Base-by-base conservation (phyloP, 2,329 filamentous ascomycete species). In the Fonsecaea pugnacius region DNA sequence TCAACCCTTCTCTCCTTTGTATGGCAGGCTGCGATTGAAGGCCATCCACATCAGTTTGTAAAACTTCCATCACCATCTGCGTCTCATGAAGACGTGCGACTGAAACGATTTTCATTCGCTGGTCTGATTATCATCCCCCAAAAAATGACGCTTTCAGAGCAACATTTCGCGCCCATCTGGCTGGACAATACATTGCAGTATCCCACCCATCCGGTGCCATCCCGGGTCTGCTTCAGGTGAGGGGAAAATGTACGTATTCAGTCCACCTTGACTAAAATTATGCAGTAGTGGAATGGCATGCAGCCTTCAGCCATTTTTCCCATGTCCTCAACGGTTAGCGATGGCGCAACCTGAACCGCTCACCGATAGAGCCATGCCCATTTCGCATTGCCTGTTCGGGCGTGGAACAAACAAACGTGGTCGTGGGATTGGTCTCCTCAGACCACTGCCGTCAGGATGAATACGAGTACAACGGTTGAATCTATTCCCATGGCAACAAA, bases 211-310 rank as follows among this genome's bases (percentile, higher is more conserved):
- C 27, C 10, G 21, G 43, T 27, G 43, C 12, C 21, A 27, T 48
- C 43, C 24, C 43, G 21, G 27, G 4, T 18, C 12, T 35, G 2
- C 1, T 27, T 59, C 57, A 59, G 57, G 46, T 51, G 57, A 59
- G 57, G 57, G 57, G 57, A 59, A 59, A 51, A 8, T 27, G 7
- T 36, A 35, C 57, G 46, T 38, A 27, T 27, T 21, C 18, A 51
- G 32, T 36, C 40, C 40, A 36, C 40, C 27, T 52, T 59, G 57
- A 59, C 55, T 58, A 59, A 52, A 59, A 59, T 30, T 52, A 46
- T 59, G 57, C 57, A 59, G 46, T 21, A 59, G 57, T 35, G 21
- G 30, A 38, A 33, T 10, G 8, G n/a, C 27, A 12, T n/a, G 57
- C 32, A 16, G 10, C 52, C 40, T 16, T 46, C 36, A 30, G 12